Base-by-base conservation (phyloP, 306 rosid species). In the Quercus suber region DNA sequence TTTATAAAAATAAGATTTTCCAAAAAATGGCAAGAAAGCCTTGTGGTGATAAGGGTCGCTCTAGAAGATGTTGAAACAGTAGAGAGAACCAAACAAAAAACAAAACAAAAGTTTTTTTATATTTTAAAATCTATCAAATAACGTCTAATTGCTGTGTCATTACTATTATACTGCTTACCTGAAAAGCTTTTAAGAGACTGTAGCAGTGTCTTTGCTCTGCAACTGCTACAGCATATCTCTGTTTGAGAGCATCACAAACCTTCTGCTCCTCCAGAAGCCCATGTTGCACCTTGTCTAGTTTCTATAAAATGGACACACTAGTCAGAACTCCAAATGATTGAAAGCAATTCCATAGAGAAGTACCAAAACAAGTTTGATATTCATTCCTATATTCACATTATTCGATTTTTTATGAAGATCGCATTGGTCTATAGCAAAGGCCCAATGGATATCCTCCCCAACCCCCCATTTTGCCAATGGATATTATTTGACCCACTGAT, bases 141-240 rank as follows among this genome's bases (percentile, higher is more conserved):
- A 5, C 6, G 18, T 6, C 57, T 68, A 76, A 57, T 30, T n/a
- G 65, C 6, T 23, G n/a, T 41, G 35, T 57, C 78, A 23, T 41
- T 63, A 41, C 45, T 8, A 73, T 45, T 20, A 61, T 18, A 65
- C 57, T 69, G 74, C 80, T 76, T 79, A 91, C 98, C 98, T 92
- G 93, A 80, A 91, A 91, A 79, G 88, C 92, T 87, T 92, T 92
- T 84, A 86, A 60, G 87, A 90, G 85, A 45, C 93, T 74, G 76
- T 86, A 92, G 84, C 89, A 88, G 58, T 83, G 96, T 76, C 89
- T 90, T 77, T 89, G 96, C 77, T 87, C 88, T 51, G 96, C 91
- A 13, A 70, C 80, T 55, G 84, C 90, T 73, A 87, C 88, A 79
- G 88, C 84, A 81, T 90, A 82, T 79, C 71, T 86, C 74, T 79